Evolutionary conservation across 106 monocot genomes (phyloP).

Genomic region (Acorus gramineus): DNA sequence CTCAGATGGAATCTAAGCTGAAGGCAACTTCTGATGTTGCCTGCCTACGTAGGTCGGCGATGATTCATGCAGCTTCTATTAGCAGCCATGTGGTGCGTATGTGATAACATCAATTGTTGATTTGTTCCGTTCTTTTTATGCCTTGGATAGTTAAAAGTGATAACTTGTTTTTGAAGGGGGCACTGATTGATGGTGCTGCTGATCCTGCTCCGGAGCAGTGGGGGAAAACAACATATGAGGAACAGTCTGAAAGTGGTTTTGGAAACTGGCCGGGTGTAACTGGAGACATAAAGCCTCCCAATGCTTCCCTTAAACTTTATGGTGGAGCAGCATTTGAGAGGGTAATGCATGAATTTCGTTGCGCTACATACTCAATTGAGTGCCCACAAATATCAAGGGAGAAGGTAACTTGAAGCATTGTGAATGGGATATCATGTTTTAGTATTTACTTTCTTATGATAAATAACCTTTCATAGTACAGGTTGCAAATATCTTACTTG

Average conservation of each 20-base stretch:
- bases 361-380: conserved; percentile 90
- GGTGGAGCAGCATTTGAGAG: conserved; percentile 99
- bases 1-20: conserved; percentile 66
- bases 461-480: conserved; percentile 3
- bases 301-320: conserved; percentile 68
- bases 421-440: too few species aligned
- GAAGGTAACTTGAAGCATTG: conserved; percentile 35
- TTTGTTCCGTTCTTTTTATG: too few species aligned
- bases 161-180: conserved; percentile 28
- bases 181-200: conserved; percentile 86
- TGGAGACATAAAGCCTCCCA: conserved; percentile 54
- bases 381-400: conserved; percentile 92
- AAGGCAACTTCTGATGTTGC: conserved; percentile 82
- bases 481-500: conserved; percentile 99
- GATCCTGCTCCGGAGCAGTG: conserved; percentile 97
- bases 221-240: conserved; percentile 81
- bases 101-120: neutral
- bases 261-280: conserved; percentile 89
- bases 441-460: too few species aligned
- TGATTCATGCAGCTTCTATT: conserved; percentile 80
- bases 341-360: conserved; percentile 93
- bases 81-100: conserved; percentile 70
- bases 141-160: neutral
- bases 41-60: conserved; percentile 68
- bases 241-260: conserved; percentile 71